Evolutionary conservation across 2,329 filamentous ascomycete genomes (phyloP), one percentile per base, ranked within the genome.

Genomic region (Fonsecaea nubica): DNA sequence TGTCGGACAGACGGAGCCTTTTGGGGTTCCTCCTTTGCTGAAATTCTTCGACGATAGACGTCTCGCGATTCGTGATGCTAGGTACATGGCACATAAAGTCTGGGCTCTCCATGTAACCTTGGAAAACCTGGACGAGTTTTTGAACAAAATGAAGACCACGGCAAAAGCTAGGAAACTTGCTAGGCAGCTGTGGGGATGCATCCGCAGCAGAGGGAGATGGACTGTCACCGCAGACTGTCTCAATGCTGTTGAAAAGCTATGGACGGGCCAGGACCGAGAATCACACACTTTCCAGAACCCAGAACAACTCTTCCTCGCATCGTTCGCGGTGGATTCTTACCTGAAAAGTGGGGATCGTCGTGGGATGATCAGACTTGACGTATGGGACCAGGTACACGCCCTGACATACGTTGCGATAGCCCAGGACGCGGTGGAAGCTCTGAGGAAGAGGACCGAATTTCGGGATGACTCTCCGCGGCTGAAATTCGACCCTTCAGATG

Each of bases 251-350:
- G 48, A 52, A 52, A 52, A 52, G 25, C 10, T 52, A 21, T 52
- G 48, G 48, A 52, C 48, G 2, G 48, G 48, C 48, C 48, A 52
- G 25, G 48, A 52, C n/a, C 48, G 48, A 52, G 48, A 52, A 52
- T 4, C 48, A 52, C 6, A 52, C 12, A 52, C 48, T 52, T 52
- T 52, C 13, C 48, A 52, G 48, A 52, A 52, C 12, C 48, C 48
- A 15, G 18, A 52, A 52, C 48, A 52, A 18, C 48, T 1, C 3
- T 52, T 52, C 25, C 25, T 52, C 0, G 13, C 48, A 21, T 52
- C 48, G 4, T 52, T 52, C n/a, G 48, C 48, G 1, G 48, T 52
- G 18, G 48, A 52, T 18, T 52, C 48, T 52, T 52, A 52, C 25
- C 15, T 52, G 13, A 30, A 1, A n/a, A 18, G 18, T 1, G 18